Conservation (phyloP, 106 monocot genomes). For the Apostasia ramifera region DNA sequence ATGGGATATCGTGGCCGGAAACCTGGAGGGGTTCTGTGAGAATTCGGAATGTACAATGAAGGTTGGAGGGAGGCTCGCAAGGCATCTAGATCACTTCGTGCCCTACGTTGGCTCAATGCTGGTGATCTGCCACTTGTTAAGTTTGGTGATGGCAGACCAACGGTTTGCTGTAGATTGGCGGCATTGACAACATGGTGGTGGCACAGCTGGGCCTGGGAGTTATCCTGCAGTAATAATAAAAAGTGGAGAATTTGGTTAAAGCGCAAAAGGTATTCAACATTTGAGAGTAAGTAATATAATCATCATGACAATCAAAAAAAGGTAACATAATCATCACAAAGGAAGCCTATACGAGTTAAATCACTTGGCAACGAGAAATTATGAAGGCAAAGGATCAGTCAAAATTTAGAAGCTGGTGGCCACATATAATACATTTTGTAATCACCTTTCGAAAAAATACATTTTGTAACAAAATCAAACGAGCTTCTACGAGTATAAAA, state of each 20-base stretch:
- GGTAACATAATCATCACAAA: no score
- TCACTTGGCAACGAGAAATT: no score
- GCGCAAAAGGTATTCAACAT: neutral
- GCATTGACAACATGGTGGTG: conserved; percentile 5
- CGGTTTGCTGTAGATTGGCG: conserved; percentile 3
- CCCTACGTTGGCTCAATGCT: conserved; percentile 1
- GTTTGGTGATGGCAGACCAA: conserved; percentile 27
- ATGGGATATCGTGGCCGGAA: conserved; percentile 11
- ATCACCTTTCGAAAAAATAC: no score
- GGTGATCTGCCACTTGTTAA: conserved; percentile 1
- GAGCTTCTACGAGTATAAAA: no score
- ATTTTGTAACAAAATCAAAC: no score
- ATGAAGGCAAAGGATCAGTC: no score
- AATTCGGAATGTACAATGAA: conserved; percentile 2
- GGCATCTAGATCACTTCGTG: neutral
- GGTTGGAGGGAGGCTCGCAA: conserved; percentile 10
- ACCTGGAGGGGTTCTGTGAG: neutral
- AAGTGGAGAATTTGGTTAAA: neutral
- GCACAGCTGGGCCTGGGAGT: conserved; percentile 4
- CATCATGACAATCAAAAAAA: no score
- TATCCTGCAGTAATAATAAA: neutral
- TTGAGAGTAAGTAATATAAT: neutral
- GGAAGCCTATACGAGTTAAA: no score
- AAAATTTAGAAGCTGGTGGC: no score
- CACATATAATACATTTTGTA: no score